A percentile compares a stretch with the other conserved stretches of the same genome.
These are phyloP conservation scores for Thuja plicata DNA, from an alignment of 83 land plant species.

Conservation along the genomic window DNA sequence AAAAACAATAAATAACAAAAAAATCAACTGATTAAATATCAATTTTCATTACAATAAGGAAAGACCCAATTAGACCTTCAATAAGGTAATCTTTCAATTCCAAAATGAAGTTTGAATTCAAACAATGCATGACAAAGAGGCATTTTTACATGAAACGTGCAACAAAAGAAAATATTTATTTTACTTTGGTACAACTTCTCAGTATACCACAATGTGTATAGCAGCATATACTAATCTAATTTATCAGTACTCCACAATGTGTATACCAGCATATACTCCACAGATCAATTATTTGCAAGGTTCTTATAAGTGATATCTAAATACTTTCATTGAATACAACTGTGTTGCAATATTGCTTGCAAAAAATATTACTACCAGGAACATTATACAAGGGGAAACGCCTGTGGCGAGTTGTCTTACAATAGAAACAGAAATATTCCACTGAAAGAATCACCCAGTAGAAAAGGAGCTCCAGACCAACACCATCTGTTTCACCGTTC, in stretches of 20 bases:
- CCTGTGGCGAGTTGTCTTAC: constrained; percentile 98
- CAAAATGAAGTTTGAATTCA: not conserved
- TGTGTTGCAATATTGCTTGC: not conserved
- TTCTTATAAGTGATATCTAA: not conserved
- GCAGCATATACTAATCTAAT: not conserved
- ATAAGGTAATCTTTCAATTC: not conserved
- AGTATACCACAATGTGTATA: not conserved
- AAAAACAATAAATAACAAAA: not conserved
- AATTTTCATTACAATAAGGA: not conserved
- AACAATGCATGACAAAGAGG: not conserved
- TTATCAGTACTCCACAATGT: not conserved
- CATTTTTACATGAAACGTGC: not conserved
- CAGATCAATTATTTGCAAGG: not conserved
- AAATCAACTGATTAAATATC: not conserved
- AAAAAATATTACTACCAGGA: constrained; percentile 41
- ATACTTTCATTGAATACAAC: constrained; percentile 14
- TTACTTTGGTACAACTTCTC: not conserved
- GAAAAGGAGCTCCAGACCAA: constrained; percentile 36
- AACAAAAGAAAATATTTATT: not conserved
- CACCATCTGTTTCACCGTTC: constrained; percentile 48
- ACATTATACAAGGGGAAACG: constrained; percentile 66
- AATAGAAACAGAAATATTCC: constrained; percentile 80
- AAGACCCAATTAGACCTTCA: not conserved
- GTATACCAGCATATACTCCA: not conserved
- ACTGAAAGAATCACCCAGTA: constrained; percentile 68